A percentile compares a stretch with the other conserved stretches of the same genome.
phyloP scores from a whole-genome alignment of 2,329 filamentous ascomycete species.

The Xylariaceae sp. region DNA sequence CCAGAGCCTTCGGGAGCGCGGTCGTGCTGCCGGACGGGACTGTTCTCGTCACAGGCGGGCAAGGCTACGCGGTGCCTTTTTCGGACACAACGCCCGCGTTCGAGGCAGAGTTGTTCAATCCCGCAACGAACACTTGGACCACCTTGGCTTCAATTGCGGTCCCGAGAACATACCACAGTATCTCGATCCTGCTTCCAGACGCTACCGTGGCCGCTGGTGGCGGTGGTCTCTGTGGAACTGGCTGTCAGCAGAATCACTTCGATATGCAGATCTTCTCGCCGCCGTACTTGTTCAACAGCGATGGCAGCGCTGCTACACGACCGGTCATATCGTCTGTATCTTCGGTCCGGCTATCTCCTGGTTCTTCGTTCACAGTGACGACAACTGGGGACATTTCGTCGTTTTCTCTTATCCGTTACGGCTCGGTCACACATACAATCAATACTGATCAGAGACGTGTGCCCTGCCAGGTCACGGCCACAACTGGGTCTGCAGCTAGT shows the following conservation, averaged over 20 bases:
- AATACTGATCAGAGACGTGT: constrained; percentile 54
- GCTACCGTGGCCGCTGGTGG: constrained; percentile 46
- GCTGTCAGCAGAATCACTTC: constrained; percentile 45
- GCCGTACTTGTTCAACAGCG: constrained; percentile 47
- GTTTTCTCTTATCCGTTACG: constrained; percentile 44
- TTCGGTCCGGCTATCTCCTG: constrained; percentile 29
- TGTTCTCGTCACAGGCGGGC: constrained; percentile 41
- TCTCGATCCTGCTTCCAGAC: constrained; percentile 43
- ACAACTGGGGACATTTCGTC: constrained; percentile 28
- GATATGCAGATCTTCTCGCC: constrained; percentile 51
- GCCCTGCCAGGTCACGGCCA: constrained; percentile 28
- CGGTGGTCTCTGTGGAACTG: constrained; percentile 45
- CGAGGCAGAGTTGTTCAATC: constrained; percentile 42
- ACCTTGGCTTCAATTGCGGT: constrained; percentile 31
- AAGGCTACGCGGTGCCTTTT: constrained; percentile 37
- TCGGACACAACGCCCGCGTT: constrained; percentile 35
- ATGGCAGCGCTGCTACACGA: constrained; percentile 36
- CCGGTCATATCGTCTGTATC: constrained; percentile 39
- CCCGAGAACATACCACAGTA: constrained; percentile 43
- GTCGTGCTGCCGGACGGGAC: constrained; percentile 43
- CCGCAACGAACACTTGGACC: constrained; percentile 34
- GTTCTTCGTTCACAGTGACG: constrained; percentile 33
- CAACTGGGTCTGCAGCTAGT: constrained; percentile 30
- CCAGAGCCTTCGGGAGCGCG: constrained; percentile 39
- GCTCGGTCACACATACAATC: constrained; percentile 47